phyloP scores from a whole-genome alignment of 371 early-diverging fungal genomes.

The Apophysomyces trapeziformis region DNA sequence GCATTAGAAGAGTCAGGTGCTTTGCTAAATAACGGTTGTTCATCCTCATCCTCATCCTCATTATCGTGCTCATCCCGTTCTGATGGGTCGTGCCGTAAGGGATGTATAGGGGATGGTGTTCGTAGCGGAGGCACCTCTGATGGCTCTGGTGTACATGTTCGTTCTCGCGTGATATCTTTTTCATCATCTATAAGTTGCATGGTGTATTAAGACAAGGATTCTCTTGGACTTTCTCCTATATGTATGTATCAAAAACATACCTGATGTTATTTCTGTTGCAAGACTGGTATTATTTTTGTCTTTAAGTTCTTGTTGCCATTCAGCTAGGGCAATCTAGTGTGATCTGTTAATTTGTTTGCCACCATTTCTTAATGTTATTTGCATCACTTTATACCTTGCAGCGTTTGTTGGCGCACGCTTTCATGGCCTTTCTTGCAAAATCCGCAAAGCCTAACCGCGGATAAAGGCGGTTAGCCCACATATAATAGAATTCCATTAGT shows the following conservation, averaged over 20 bases:
- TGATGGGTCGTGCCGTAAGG: not conserved
- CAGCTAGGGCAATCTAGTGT: not conserved
- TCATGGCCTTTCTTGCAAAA: slow-evolving; percentile 46
- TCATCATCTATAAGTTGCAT: not conserved
- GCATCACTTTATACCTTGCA: slow-evolving; percentile 26
- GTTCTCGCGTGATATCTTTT: not conserved
- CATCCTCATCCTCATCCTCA: not conserved
- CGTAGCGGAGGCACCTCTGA: not conserved
- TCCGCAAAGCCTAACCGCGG: slow-evolving; percentile 50
- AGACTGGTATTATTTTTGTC: slow-evolving; percentile 12
- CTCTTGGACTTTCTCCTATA: not conserved
- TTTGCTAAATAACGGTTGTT: slow-evolving; percentile 1
- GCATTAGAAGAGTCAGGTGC: not conserved
- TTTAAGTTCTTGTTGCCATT: slow-evolving; percentile 38
- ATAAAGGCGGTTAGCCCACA: slow-evolving; percentile 61
- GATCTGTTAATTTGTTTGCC: not conserved
- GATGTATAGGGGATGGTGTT: not conserved
- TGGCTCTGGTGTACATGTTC: not conserved
- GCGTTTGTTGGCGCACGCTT: slow-evolving; percentile 34
- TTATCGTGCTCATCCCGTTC: not conserved
- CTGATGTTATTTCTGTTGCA: slow-evolving; percentile 14
- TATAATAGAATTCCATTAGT: slow-evolving; percentile 55
- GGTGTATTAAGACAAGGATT: not conserved
- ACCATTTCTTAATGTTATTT: not conserved
- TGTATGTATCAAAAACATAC: slow-evolving; percentile 16